Conservation (phyloP, 139 green algal species). For the Chlorella sp. region DNA sequence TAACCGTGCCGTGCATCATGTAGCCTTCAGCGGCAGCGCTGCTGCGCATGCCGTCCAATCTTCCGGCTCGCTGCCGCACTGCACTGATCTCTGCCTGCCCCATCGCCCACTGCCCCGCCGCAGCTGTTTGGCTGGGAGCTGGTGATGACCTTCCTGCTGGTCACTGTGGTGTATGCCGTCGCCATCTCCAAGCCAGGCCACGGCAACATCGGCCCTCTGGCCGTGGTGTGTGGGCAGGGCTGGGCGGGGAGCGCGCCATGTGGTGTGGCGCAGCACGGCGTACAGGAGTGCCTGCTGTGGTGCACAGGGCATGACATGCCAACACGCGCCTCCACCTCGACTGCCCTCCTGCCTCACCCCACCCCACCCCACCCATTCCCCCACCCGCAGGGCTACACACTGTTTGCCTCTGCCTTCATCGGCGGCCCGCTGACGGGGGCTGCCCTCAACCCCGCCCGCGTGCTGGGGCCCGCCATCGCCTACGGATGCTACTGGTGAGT, state of each 20-base stretch:
- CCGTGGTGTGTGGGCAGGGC: constrained; percentile 34
- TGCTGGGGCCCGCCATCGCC: constrained; percentile 76
- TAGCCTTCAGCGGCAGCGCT: too few species aligned
- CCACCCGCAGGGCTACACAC: constrained; percentile 70
- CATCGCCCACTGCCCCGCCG: too few species aligned
- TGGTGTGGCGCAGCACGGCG: too few species aligned
- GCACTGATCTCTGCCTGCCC: too few species aligned
- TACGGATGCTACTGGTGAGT: constrained; percentile 60
- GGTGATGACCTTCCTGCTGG: constrained; percentile 60
- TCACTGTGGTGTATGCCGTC: constrained; percentile 74
- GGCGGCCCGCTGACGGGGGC: constrained; percentile 79
- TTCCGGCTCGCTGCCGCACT: too few species aligned
- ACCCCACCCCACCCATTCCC: constrained; percentile 66
- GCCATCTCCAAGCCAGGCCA: constrained; percentile 56
- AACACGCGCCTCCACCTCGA: too few species aligned
- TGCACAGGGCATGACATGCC: too few species aligned
- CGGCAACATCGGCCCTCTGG: constrained; percentile 54
- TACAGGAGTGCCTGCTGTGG: too few species aligned
- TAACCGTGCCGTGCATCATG: too few species aligned
- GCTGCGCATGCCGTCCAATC: too few species aligned
- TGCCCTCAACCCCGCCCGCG: constrained; percentile 81
- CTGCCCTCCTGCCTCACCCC: constrained; percentile 59
- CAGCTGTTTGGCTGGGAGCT: constrained; percentile 74
- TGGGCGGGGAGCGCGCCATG: too few species aligned
- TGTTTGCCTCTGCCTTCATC: constrained; percentile 78